A percentile compares a stretch with the other conserved stretches of the same genome.
phyloP scores from a whole-genome alignment of 2,329 filamentous ascomycete genomes.

The Fusarium acutatum region DNA sequence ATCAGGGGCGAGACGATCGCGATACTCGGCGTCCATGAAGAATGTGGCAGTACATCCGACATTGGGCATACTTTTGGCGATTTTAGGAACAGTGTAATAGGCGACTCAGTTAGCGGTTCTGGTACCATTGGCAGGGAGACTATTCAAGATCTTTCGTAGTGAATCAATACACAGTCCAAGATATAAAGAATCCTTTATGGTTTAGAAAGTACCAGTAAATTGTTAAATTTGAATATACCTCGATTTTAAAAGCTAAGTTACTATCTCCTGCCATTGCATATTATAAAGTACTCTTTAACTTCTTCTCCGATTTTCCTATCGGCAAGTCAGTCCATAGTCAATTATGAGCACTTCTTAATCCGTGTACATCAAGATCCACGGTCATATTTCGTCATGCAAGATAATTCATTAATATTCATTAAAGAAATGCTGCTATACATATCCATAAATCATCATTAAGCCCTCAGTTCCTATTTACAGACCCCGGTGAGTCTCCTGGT shows the following conservation, averaged over 20 bases:
- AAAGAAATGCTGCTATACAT: slow-evolving; percentile 33
- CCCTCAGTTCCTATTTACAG: slow-evolving; percentile 45
- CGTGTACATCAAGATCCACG: not conserved
- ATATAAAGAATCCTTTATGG: not conserved
- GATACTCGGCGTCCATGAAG: not conserved
- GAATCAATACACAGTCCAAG: not conserved
- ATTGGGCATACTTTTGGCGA: not conserved
- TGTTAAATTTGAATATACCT: not conserved
- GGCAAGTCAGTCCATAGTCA: not conserved
- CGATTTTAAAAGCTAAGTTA: not conserved
- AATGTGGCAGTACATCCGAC: not conserved
- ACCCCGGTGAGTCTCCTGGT: slow-evolving; percentile 59
- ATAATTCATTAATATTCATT: slow-evolving; percentile 26
- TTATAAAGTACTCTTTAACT: not conserved
- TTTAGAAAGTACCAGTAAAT: not conserved
- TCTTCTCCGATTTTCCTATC: not conserved
- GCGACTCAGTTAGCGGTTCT: not conserved
- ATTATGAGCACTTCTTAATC: not conserved
- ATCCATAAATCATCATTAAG: slow-evolving; percentile 16
- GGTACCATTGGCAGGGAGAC: not conserved
- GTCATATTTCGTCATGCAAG: not conserved
- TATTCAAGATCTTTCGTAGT: not conserved
- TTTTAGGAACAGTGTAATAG: not conserved
- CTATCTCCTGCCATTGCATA: not conserved
- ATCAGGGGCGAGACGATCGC: not conserved